Base-by-base conservation (phyloP, 2,329 filamentous ascomycete genomes). In the Ophiocordyceps unilateralis region DNA sequence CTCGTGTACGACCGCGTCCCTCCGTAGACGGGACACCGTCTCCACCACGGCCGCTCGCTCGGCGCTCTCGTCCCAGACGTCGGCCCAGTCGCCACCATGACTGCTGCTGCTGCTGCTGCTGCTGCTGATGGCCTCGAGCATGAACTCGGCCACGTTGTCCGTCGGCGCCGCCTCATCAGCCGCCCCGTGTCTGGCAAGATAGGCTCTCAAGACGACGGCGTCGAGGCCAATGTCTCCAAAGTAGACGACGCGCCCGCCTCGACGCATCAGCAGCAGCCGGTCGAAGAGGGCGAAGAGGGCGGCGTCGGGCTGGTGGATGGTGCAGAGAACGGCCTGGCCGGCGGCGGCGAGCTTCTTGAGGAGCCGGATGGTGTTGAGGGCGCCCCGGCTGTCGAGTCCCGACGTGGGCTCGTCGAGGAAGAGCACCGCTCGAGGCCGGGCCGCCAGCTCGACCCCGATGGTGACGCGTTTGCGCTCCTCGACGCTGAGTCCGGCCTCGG, bases 281-380 rank as follows among this genome's bases (percentile, higher is more conserved):
- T 93, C 86, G 50, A 93, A 94, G 59, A 87, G 81, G 58, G 91
- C 83, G 51, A 94, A 93, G 0, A 93, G 69, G 0, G 83, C 78
- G 15, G 83, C 83, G 50, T 87, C 89, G 1, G 87, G 86, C 57
- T 93, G 87, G 58, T 93, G 87, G 48, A 93, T 93, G 0, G 87
- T 93, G 63, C 85, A 93, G 4, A 93, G 71, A 50, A 93, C 86
- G 10, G 86, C 86, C 56, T 93, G 87, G 2, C 86, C 87, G 3
- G 82, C 81, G n/a, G 72, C 68, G 41, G 81, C 78, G 6, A 86
- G 70, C 62, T 85, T 86, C 52, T 76, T 76, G n/a, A 87, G 65
- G 66, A 86, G 83, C 28, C 80, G 77, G 22, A 84, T 77, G 49
- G 85, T 85, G 59, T 83, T 83, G 65, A 80, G 86, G 17, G 82